Base-by-base conservation (phyloP, 2,329 filamentous ascomycete genomes). In the Aureobasidium vineae region DNA sequence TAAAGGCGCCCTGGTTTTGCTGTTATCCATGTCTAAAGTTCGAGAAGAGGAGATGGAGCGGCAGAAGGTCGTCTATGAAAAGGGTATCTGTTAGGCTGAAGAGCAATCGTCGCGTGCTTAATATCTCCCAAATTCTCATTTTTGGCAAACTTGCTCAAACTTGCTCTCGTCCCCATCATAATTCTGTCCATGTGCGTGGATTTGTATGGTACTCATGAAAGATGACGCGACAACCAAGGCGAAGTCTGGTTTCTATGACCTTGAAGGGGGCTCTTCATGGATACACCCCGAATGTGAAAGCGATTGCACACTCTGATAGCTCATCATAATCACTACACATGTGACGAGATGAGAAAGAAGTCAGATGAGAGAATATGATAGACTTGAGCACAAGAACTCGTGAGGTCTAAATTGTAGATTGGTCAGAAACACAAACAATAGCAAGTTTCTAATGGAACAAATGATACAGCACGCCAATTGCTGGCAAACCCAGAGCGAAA, bases 391-490 rank as follows among this genome's bases (percentile, higher is more conserved):
- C 5, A 49, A 2, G 15, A 43, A 47, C 23, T 28, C 6, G 8
- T 41, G 15, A 40, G 21, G 19, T 63, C 59, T 63, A 63, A 4
- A 63, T 41, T 52, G 33, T 63, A 41, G 11, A 10, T 41, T 40
- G n/a, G 13, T 38, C 6, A 16, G 26, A 16, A 61, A 33, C n/a
- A 13, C 33, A 33, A 19, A 13, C 26, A 31, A 41, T 45, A 38
- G 28, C 41, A 47, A 38, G 33, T 41, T 36, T 63, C 33, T 40
- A 63, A 40, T 31, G 45, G 4, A 63, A 63, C n/a, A 63, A 36
- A 52, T 49, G 31, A 41, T 52, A 63, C 59, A 52, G 33, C 45
- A 52, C 45, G 45, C 59, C 45, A 50, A 41, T 16, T 52, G 47
- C 36, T 49, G 57, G 57, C 57, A 36, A 38, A 49, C 11, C n/a